Percentiles rank a stretch among this genome's conserved stretches.
phyloP scores from a whole-genome alignment of 2,329 filamentous ascomycete species.

The Teratosphaeria epicoccoides region DNA sequence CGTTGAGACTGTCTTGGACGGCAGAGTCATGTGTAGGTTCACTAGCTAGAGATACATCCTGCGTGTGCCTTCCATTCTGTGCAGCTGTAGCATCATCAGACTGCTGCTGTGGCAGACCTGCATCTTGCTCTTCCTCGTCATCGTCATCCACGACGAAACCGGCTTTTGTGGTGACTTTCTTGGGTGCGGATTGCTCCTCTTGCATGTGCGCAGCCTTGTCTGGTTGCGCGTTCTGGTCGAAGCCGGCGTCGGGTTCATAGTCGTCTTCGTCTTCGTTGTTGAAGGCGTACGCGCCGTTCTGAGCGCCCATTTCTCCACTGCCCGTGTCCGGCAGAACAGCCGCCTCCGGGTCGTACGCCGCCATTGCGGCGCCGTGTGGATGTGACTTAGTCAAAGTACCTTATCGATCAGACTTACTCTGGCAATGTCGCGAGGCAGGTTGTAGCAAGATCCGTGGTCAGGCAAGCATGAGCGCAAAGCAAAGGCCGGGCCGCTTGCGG shows the following conservation, averaged over 20 bases:
- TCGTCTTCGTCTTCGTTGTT: conserved; percentile 20
- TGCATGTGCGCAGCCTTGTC: conserved; percentile 32
- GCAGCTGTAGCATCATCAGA: conserved; percentile 16
- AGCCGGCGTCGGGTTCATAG: conserved; percentile 25
- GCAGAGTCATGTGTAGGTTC: conserved; percentile 26
- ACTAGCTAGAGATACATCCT: conserved; percentile 52
- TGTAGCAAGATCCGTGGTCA: too few species aligned
- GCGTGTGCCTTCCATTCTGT: conserved; percentile 18
- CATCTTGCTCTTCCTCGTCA: conserved; percentile 40
- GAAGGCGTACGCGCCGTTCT: conserved; percentile 4
- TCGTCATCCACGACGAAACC: conserved; percentile 55
- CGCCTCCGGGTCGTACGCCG: conserved; percentile 29
- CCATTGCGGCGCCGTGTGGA: conserved; percentile 28
- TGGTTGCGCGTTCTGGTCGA: conserved; percentile 23
- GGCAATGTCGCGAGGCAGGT: too few species aligned
- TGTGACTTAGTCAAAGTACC: background rate
- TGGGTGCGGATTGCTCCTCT: conserved; percentile 5
- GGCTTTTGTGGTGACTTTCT: conserved; percentile 44
- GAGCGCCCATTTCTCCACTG: conserved; percentile 17
- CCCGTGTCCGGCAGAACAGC: conserved; percentile 19
- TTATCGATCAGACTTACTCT: too few species aligned
- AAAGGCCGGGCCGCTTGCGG: background rate
- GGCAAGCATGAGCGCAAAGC: background rate
- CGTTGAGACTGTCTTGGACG: conserved; percentile 25
- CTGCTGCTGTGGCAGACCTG: conserved; percentile 16